Evolutionary conservation across 768 basidiomycete species (phyloP), one percentile per base, ranked within the genome.

Genomic region (Podaxis carcinomalis): DNA sequence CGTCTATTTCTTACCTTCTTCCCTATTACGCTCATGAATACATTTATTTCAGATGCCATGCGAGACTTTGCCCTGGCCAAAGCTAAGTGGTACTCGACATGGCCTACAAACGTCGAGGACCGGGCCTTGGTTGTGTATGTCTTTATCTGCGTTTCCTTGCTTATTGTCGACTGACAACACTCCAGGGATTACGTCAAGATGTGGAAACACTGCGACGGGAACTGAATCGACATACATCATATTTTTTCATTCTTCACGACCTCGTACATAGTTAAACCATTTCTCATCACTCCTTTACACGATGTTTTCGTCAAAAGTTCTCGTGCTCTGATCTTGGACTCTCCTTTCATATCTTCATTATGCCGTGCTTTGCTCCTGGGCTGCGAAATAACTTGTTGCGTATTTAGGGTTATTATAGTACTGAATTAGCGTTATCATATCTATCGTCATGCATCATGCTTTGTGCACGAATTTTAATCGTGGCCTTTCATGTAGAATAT

Each of bases 71-170:
- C 84, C 19, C 69, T 75, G 25, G 78, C 77, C 11, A 76, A 86
- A 68, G 69, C 69, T 2, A 77, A 80, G 54, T 95, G 93, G 93
- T 82, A 80, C 64, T 77, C 82, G 55, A 89, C 88, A 7, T 94
- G 93, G 93, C 86, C 90, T 2, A 70, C 77, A 5, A 80, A 77
- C 53, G 77, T 83, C 9, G 79, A 83, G 61, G 79, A 84, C 53
- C 78, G 88, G 32, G 86, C 88, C 1, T 82, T 94, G 75, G 80
- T 88, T 46, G 81, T 94, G 86, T 89, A 69, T 55, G 85, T 76
- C 2, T n/a, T 37, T 40, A 25, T 32, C 49, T 47, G 51, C 28
- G 36, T 36, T 42, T 53, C 19, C 36, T 40, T 46, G 13, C 44
- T 56, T 27, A 21, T 56, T 56, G 13, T 44, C 1, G 11, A 51